Evolutionary conservation across 73 alveolate species (phyloP), one percentile per base, ranked within the genome.

Genomic region (Paramecium sexaurelia): DNA sequence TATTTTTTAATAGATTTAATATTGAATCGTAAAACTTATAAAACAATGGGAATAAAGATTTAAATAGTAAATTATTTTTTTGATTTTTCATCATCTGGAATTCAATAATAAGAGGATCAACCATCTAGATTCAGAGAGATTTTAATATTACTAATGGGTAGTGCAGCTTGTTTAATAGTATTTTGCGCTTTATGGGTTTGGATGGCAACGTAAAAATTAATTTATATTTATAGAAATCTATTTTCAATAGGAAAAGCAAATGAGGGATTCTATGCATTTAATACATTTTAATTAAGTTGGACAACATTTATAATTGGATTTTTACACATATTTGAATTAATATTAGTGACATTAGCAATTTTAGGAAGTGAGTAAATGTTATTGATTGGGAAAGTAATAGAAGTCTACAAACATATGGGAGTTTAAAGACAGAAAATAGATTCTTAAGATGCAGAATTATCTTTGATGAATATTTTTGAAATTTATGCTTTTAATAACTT

Each of bases 71-170:
- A 61, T 24, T 61, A 61, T 61, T 61, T 61, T 24, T 61, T 61
- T 61, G 83, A 61, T 6, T 61, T 61, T 26, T 61, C 83, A 29
- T 22, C 83, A 26, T 61, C 39, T 3, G 39, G 26, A 61, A 26
- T 26, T 61, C 26, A 29, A 61, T 61, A 61, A 61, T 9, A 61
- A 8, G 83, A 29, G 0, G 83, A 45, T 1, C 7, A 61, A 26
- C 47, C 83, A 11, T 61, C 83, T 3, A 61, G 83, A 61, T 61
- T 61, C 26, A 61, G 83, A 61, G 83, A 61, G 24, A 61, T 61
- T 4, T 24, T 61, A 11, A 61, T 61, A 13, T 24, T 61, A 61
- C n/a, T 61, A 8, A 61, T 61, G 83, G 83, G 47, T 10, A 29
- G 83, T 32, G 39, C 83, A 29, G 39, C 9, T 24, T 61, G 83